Percentiles rank a stretch among this genome's conserved stretches.
Conservation (phyloP, 2,329 filamentous ascomycete species). For the Metarhizium guizhouense region DNA sequence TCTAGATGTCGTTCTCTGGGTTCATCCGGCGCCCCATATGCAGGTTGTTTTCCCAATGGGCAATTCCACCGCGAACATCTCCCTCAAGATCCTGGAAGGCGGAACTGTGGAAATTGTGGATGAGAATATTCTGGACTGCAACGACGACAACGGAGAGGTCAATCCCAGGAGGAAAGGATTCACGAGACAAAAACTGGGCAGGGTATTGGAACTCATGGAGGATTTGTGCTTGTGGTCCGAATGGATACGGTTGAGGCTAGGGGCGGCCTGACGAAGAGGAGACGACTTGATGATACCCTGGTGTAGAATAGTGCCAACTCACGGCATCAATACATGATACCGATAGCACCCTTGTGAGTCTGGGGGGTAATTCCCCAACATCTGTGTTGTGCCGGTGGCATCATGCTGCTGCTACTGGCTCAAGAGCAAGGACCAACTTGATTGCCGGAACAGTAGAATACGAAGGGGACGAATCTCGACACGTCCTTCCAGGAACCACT, state of each 20-base stretch:
- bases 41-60: constrained; percentile 46
- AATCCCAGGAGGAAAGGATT: constrained; percentile 27
- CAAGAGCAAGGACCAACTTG: too few species aligned
- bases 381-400: too few species aligned
- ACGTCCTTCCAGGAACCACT: too few species aligned
- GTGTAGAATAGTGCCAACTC: not conserved
- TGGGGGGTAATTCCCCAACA: too few species aligned
- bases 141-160: constrained; percentile 8
- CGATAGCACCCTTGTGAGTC: too few species aligned
- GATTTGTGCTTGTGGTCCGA: constrained; percentile 45
- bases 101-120: constrained; percentile 49
- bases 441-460: too few species aligned
- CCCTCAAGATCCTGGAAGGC: constrained; percentile 50
- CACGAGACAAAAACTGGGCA: constrained; percentile 33
- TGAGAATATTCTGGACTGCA: constrained; percentile 37
- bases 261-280: constrained; percentile 7
- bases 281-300: not conserved
- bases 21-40: constrained; percentile 39
- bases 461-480: too few species aligned
- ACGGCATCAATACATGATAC: not conserved
- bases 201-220: constrained; percentile 38
- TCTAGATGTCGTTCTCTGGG: constrained; percentile 45
- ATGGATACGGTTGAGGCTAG: constrained; percentile 36
- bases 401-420: too few species aligned
- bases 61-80: constrained; percentile 39